These are phyloP conservation scores for Candida golubevii DNA, from an alignment of 805 yeast species.

Conservation along the genomic window DNA sequence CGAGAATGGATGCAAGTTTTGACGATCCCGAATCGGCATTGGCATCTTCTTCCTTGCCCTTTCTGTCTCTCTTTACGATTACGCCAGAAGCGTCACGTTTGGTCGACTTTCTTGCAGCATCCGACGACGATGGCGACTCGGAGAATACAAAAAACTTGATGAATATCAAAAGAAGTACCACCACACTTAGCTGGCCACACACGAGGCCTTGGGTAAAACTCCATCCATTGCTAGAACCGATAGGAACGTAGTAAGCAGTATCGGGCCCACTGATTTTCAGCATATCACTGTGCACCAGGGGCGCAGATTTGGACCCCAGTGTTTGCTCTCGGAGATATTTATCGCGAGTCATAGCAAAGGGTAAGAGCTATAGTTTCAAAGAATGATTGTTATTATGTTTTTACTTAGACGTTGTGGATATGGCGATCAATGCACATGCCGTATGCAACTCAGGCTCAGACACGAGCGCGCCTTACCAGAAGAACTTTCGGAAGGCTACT, in stretches of 20 bases:
- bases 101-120: constrained; percentile 15
- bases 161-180: constrained; percentile 57
- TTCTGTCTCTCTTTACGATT: constrained; percentile 30
- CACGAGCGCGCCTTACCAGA: no score
- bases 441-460: no score
- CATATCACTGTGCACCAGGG: background rate
- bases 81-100: constrained; percentile 30
- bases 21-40: constrained; percentile 12
- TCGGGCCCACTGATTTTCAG: constrained; percentile 6
- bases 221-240: constrained; percentile 32
- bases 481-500: no score
- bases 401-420: no score
- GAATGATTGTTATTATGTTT: no score
- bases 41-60: constrained; percentile 12
- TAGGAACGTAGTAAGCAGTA: constrained; percentile 3
- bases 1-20: constrained; percentile 52
- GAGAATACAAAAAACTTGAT: constrained; percentile 75
- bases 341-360: constrained; percentile 1
- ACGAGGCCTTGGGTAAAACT: constrained; percentile 76
- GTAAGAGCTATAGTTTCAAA: no score
- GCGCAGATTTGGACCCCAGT: background rate
- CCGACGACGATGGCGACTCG: constrained; percentile 45
- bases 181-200: constrained; percentile 70
- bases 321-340: background rate
- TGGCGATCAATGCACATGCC: no score